Percentiles rank a stretch among this genome's conserved stretches.
Evolutionary conservation across 345 rosid genomes (phyloP).

Genomic region (Populus alba): DNA sequence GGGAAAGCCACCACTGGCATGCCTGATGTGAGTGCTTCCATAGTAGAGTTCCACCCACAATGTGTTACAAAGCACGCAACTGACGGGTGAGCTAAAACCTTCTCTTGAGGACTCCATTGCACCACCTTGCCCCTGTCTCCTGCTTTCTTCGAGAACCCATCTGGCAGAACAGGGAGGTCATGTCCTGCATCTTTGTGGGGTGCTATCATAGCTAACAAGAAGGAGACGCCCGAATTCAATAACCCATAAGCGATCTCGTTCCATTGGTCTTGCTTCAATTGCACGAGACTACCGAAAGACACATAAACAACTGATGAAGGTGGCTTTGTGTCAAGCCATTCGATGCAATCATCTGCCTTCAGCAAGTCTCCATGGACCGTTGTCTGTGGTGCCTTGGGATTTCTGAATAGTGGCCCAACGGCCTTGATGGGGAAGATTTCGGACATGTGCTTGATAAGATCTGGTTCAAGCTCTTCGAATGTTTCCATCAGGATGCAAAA

Average conservation of each 20-base stretch:
- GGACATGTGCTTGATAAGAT: slow-evolving; percentile 59
- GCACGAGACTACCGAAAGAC: slow-evolving; percentile 69
- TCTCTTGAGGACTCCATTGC: slow-evolving; percentile 78
- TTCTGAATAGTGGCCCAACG: slow-evolving; percentile 55
- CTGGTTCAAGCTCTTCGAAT: slow-evolving; percentile 67
- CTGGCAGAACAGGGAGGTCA: slow-evolving; percentile 46
- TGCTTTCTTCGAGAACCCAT: slow-evolving; percentile 49
- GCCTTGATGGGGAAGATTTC: slow-evolving; percentile 45
- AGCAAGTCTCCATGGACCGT: slow-evolving; percentile 45
- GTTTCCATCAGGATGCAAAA: slow-evolving; percentile 73
- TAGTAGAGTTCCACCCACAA: slow-evolving; percentile 89
- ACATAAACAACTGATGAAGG: slow-evolving; percentile 69
- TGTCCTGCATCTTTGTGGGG: slow-evolving; percentile 36
- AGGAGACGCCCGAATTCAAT: slow-evolving; percentile 48
- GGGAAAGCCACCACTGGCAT: slow-evolving; percentile 69
- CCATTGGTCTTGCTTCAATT: slow-evolving; percentile 62
- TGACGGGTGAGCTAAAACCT: slow-evolving; percentile 63
- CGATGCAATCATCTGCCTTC: slow-evolving; percentile 55
- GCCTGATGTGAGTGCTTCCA: slow-evolving; percentile 72
- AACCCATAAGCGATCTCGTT: slow-evolving; percentile 70
- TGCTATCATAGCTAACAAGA: slow-evolving; percentile 76
- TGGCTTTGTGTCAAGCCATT: slow-evolving; percentile 72
- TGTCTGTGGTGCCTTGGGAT: slow-evolving; percentile 35
- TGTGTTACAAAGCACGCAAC: slow-evolving; percentile 75
- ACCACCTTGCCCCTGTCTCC: slow-evolving; percentile 59